Percentiles rank a stretch among this genome's conserved stretches.
Evolutionary conservation across 179 eudicot genomes (phyloP).

Genomic region (Silene noctiflora): DNA sequence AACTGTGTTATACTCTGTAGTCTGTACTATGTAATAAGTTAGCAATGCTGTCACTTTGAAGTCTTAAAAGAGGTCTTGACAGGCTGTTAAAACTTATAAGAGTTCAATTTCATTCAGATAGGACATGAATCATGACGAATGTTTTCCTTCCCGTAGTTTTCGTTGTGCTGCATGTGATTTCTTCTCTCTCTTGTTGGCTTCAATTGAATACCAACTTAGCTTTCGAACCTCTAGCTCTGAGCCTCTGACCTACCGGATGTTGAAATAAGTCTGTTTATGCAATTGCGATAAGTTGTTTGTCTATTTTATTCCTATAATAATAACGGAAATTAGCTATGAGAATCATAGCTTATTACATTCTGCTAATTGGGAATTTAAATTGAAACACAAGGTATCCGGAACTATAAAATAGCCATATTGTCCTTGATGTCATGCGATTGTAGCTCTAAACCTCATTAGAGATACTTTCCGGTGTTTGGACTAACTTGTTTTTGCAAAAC

Average conservation of each 20-base stretch:
- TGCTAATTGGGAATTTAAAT: neutral
- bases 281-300: neutral
- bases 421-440: neutral
- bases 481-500: constrained; percentile 16
- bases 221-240: neutral
- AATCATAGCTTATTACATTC: neutral
- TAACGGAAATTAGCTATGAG: neutral
- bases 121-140: neutral
- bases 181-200: neutral
- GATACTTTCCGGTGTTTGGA: neutral
- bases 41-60: neutral
- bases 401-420: no score
- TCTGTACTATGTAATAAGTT: neutral
- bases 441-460: no score
- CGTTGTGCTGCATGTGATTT: neutral
- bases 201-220: neutral
- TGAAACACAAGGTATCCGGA: neutral
- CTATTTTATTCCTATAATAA: neutral
- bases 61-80: neutral
- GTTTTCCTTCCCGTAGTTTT: neutral
- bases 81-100: neutral
- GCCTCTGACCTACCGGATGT: neutral
- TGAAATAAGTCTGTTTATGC: neutral
- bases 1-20: no score
- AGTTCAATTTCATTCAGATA: neutral